Percentiles rank a stretch among this genome's conserved stretches.
These are phyloP conservation scores for Ottelia alismoides DNA, from an alignment of 106 monocot genomes.

Conservation along the genomic window DNA sequence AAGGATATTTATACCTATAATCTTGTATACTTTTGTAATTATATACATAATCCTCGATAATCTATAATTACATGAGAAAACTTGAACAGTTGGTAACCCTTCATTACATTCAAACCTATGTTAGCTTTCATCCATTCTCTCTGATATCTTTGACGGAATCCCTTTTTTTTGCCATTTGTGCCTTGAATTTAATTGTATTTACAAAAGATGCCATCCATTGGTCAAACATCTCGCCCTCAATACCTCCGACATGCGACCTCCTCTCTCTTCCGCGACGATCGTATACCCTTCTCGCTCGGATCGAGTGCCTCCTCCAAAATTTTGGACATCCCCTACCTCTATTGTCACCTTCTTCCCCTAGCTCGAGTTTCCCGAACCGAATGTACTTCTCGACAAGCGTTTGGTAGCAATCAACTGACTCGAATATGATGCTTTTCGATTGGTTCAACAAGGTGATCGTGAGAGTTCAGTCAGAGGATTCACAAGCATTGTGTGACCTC, in stretches of 20 bases:
- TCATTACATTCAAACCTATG: no score
- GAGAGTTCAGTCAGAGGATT: constrained; percentile 38
- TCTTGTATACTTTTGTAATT: no score
- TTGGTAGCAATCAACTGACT: constrained; percentile 18
- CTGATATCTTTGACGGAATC: no score
- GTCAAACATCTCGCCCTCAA: constrained; percentile 48
- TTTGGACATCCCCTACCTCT: constrained; percentile 10
- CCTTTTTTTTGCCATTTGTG: no score
- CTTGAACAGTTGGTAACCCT: no score
- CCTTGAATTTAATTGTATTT: no score
- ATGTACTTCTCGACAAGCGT: constrained; percentile 63
- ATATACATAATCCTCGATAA: no score
- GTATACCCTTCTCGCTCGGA: constrained; percentile 63
- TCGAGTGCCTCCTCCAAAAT: constrained; percentile 63
- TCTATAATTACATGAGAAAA: no score
- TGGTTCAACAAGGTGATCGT: constrained; percentile 57
- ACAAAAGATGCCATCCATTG: no score
- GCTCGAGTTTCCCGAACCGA: constrained; percentile 39
- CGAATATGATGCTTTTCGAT: constrained; percentile 40
- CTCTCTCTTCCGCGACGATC: background rate
- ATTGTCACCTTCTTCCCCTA: constrained; percentile 8
- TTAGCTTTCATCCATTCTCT: no score
- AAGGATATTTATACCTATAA: no score
- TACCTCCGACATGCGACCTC: constrained; percentile 16
- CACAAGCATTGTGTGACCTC: constrained; percentile 62